These are phyloP conservation scores for Cornus florida DNA, from an alignment of 148 eudicot species.

Conservation along the genomic window DNA sequence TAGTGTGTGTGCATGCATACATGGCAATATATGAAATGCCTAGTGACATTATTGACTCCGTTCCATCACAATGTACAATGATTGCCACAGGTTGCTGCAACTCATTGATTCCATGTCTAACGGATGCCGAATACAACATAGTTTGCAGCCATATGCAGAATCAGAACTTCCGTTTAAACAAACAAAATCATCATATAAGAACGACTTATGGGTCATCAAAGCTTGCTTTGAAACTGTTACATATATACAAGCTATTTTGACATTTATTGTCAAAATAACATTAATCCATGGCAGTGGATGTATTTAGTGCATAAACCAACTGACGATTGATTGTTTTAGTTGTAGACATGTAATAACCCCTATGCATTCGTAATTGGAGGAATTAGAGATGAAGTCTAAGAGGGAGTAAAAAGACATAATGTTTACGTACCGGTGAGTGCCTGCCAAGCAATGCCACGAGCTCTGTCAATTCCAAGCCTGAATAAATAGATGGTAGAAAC, in stretches of 20 bases:
- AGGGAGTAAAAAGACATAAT: neutral
- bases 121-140: neutral
- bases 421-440: slow-evolving; percentile 68
- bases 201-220: neutral
- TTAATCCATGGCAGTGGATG: neutral
- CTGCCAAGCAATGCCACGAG: slow-evolving; percentile 80
- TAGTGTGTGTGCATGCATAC: too few relatives aligned
- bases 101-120: neutral
- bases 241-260: too few relatives aligned
- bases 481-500: slow-evolving; percentile 12
- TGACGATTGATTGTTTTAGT: neutral
- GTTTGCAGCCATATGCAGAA: neutral
- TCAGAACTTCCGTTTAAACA: neutral
- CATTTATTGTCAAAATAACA: neutral
- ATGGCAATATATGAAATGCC: neutral
- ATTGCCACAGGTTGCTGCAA: neutral
- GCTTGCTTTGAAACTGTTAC: too few relatives aligned
- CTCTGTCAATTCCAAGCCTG: slow-evolving; percentile 95
- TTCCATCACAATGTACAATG: neutral
- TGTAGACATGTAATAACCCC: too few relatives aligned
- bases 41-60: neutral
- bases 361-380: neutral
- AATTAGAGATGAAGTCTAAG: neutral
- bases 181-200: neutral
- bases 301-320: neutral